Evolutionary conservation across 495 filamentous ascomycete genomes (phyloP).

Genomic region (Tuber brumale): DNA sequence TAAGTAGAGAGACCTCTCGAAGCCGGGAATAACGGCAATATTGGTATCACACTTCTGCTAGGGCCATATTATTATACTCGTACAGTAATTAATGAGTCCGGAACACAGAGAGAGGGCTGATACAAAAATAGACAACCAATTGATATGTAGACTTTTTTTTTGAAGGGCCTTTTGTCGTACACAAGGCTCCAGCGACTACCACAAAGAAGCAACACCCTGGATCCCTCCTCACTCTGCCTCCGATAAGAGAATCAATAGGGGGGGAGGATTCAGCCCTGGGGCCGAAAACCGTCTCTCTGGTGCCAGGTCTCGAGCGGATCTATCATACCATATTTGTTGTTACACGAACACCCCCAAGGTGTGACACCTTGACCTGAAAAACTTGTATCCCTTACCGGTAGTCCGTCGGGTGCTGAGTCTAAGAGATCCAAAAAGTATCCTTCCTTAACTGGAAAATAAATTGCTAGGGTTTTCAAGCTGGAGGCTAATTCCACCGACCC

Average conservation of each 20-base stretch:
- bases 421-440: no score
- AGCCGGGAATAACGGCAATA: neutral
- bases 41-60: neutral
- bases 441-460: no score
- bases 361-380: neutral
- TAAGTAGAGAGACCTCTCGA: neutral
- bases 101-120: neutral
- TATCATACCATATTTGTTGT: neutral
- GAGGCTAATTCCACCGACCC: no score
- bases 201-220: neutral
- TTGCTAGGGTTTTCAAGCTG: no score
- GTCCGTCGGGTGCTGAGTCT: no score
- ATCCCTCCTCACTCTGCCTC: neutral
- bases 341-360: neutral
- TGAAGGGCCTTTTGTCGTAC: neutral
- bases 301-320: neutral
- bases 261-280: neutral
- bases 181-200: neutral
- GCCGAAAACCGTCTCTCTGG: neutral
- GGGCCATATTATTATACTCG: neutral
- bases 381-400: neutral
- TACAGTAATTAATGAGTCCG: neutral
- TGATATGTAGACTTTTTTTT: neutral
- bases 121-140: neutral
- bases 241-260: neutral